Evolutionary conservation across 2,329 filamentous ascomycete species (phyloP), one percentile per base, ranked within the genome.

Genomic region (Xylaria multiplex): DNA sequence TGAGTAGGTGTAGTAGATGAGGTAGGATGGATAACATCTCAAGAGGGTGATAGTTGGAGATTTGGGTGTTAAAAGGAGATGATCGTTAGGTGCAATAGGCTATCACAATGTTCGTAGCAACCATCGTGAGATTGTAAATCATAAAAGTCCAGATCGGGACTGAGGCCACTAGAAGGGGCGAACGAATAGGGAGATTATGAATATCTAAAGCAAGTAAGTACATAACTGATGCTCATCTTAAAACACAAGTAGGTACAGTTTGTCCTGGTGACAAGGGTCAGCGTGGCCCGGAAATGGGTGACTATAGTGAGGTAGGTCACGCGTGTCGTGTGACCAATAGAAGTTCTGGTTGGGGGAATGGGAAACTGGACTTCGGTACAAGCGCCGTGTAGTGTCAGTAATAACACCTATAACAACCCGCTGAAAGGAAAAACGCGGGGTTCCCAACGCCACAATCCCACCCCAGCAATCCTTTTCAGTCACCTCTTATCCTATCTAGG

Each of bases 351-450:
- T 42, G 16, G 11, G 35, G 35, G n/a, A 9, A 37, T 8, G 35
- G 45, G 30, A 27, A 56, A 53, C 56, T n/a, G 50, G 32, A 9
- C 22, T n/a, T n/a, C 37, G 37, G 53, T 43, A 55, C 22, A 55
- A n/a, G 37, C 43, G 24, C 22, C 14, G 19, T n/a, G 14, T 16
- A 30, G 37, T 43, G 27, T 30, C 52, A 40, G 11, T 19, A 54
- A 14, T 55, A 27, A 19, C 40, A 55, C 30, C 54, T 48, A 48
- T 45, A 54, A 30, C 37, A 42, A 11, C 42, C 35, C 43, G 42
- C 64, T 53, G 19, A 52, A 65, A 64, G 14, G 65, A 48, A 58
- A 64, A 67, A 57, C 53, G 65, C 52, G 65, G 65, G 65, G 65
- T 67, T 19, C 9, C 9, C 16, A 59, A 14, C 49, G 62, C 62